Conservation (phyloP, 768 basidiomycete species). For the Coprinellus aureogranulatus region DNA sequence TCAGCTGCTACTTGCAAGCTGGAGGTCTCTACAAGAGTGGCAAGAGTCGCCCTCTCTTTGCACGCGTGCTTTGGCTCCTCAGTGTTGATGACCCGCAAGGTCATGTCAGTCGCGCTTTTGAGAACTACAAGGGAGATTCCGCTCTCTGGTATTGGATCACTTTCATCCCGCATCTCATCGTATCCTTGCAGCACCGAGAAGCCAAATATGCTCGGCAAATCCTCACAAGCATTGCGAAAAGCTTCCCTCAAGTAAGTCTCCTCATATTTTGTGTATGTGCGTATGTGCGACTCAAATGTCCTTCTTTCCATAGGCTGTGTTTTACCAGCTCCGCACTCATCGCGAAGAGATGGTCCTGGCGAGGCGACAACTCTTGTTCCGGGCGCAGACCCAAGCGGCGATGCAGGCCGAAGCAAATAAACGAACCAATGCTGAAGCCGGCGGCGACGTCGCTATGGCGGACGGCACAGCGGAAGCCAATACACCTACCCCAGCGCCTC, state of each 20-base stretch:
- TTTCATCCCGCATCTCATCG: constrained; percentile 87
- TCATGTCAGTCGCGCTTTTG: constrained; percentile 78
- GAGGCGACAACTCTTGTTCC: constrained; percentile 38
- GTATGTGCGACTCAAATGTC: background rate
- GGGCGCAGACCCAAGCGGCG: constrained; percentile 26
- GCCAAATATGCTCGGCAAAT: constrained; percentile 90
- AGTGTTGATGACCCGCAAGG: constrained; percentile 81
- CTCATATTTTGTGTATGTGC: background rate
- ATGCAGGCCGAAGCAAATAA: constrained; percentile 25
- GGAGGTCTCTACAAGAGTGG: constrained; percentile 92
- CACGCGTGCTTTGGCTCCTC: constrained; percentile 93
- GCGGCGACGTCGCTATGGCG: constrained; percentile 22
- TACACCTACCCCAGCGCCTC: constrained; percentile 11
- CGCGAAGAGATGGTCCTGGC: constrained; percentile 44
- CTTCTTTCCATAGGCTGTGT: constrained; percentile 65
- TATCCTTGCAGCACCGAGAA: constrained; percentile 88
- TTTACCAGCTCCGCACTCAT: constrained; percentile 87
- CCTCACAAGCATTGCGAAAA: constrained; percentile 83
- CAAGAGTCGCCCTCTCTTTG: constrained; percentile 88
- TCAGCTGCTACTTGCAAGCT: constrained; percentile 96
- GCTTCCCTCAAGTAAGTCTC: constrained; percentile 80
- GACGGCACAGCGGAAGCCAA: constrained; percentile 2
- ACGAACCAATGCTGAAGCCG: constrained; percentile 23
- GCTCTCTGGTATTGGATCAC: constrained; percentile 99
- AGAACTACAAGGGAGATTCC: constrained; percentile 93